These are phyloP conservation scores for Solanum hybrid DNA, from an alignment of 305 asterid species.

Conservation along the genomic window DNA sequence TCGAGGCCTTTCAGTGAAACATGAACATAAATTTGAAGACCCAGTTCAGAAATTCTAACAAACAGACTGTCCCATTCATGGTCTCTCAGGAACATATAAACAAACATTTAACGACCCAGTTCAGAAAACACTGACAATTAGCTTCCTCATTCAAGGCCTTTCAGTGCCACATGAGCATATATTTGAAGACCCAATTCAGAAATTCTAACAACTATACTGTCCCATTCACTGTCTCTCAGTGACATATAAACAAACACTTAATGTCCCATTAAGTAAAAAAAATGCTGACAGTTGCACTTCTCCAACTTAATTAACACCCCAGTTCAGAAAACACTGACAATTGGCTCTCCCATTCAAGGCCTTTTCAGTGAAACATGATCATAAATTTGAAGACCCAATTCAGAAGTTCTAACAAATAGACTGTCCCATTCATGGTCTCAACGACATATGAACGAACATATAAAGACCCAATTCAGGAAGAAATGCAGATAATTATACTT, in stretches of 20 bases:
- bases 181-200: neutral
- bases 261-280: neutral
- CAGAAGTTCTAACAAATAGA: neutral
- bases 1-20: neutral
- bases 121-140: neutral
- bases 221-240: neutral
- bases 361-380: neutral
- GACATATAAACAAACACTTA: neutral
- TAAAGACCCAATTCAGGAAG: neutral
- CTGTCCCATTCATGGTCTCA: neutral
- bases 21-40: neutral
- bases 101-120: neutral
- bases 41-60: neutral
- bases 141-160: neutral
- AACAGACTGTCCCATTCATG: neutral
- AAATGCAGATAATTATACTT: neutral
- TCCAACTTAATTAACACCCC: neutral
- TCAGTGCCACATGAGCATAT: neutral
- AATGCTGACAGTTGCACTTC: neutral
- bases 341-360: neutral
- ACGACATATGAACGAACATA: neutral
- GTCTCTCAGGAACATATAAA: neutral
- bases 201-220: neutral
- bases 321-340: neutral
- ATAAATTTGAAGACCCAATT: neutral